These are phyloP conservation scores for Pulveroboletus frians DNA, from an alignment of 768 basidiomycete genomes.

Conservation along the genomic window DNA sequence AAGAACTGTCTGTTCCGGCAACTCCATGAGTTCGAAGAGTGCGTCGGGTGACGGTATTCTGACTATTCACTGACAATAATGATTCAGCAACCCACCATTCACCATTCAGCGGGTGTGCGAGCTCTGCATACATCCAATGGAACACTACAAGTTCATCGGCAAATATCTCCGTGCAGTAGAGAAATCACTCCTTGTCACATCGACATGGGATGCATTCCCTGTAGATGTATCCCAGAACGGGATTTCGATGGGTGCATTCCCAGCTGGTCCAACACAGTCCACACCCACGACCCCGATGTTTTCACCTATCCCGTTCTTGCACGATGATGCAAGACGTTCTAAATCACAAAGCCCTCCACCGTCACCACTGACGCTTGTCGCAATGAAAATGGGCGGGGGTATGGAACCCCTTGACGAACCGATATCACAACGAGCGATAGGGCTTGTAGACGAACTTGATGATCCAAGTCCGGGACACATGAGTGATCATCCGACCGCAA, in stretches of 20 bases:
- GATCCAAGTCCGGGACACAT: constrained; percentile 81
- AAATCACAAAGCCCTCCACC: constrained; percentile 77
- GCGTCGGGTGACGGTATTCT: constrained; percentile 22
- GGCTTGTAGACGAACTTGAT: constrained; percentile 82
- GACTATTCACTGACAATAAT: constrained; percentile 3
- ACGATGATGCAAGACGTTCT: constrained; percentile 75
- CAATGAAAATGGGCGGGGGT: constrained; percentile 28
- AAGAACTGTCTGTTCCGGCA: constrained; percentile 55
- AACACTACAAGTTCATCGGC: constrained; percentile 71
- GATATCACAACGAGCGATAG: constrained; percentile 48
- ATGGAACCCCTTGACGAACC: constrained; percentile 36
- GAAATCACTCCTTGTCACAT: constrained; percentile 78
- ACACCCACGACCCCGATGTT: constrained; percentile 76
- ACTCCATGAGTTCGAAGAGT: constrained; percentile 75
- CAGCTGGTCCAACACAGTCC: constrained; percentile 46
- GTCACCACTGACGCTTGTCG: constrained; percentile 57
- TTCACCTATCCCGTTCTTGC: constrained; percentile 83
- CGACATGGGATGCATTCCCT: constrained; percentile 69
- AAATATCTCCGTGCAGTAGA: constrained; percentile 89
- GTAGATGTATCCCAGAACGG: constrained; percentile 33
- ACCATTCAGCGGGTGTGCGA: constrained; percentile 89
- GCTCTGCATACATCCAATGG: constrained; percentile 61
- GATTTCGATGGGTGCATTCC: constrained; percentile 27
- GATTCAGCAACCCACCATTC: constrained; percentile 61
- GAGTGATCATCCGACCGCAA: constrained; percentile 71